Evolutionary conservation across 2,329 filamentous ascomycete genomes (phyloP).

Genomic region (Talaromyces islandicus): DNA sequence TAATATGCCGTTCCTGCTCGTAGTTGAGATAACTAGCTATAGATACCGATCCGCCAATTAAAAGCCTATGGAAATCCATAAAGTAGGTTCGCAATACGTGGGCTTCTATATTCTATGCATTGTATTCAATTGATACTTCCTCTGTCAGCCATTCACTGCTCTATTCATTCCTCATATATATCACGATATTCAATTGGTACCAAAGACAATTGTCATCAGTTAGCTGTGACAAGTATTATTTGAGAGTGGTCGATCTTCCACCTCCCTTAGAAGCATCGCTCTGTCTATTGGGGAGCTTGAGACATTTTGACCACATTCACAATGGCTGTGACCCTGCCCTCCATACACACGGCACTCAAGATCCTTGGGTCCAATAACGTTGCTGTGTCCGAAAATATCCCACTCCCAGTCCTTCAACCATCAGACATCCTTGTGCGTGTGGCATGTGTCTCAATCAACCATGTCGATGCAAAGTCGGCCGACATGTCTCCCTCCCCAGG

Average conservation of each 20-base stretch:
- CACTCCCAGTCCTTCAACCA: neutral
- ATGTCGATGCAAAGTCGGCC: neutral
- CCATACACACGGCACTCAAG: neutral
- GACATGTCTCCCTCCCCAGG: constrained; percentile 15
- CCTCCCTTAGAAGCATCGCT: too few species aligned
- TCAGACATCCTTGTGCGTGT: neutral
- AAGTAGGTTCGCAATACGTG: too few species aligned
- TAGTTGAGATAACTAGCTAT: neutral
- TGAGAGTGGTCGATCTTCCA: too few species aligned
- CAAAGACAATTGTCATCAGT: too few species aligned
- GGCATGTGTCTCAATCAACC: neutral
- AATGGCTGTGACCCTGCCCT: neutral
- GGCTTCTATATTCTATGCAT: too few species aligned
- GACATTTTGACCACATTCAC: neutral
- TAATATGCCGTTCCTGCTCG: neutral
- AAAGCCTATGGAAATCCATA: neutral
- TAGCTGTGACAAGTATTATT: too few species aligned
- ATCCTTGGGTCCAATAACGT: neutral
- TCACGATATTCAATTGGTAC: too few species aligned
- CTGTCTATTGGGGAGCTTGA: neutral
- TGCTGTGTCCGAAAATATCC: neutral
- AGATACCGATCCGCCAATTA: neutral
- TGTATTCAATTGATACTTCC: too few species aligned
- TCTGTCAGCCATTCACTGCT: too few species aligned
- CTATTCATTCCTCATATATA: too few species aligned